Percentiles rank a stretch among this genome's conserved stretches.
Evolutionary conservation across 1,139 yeast species (phyloP).

Genomic region (Kodamaea ohmeri): DNA sequence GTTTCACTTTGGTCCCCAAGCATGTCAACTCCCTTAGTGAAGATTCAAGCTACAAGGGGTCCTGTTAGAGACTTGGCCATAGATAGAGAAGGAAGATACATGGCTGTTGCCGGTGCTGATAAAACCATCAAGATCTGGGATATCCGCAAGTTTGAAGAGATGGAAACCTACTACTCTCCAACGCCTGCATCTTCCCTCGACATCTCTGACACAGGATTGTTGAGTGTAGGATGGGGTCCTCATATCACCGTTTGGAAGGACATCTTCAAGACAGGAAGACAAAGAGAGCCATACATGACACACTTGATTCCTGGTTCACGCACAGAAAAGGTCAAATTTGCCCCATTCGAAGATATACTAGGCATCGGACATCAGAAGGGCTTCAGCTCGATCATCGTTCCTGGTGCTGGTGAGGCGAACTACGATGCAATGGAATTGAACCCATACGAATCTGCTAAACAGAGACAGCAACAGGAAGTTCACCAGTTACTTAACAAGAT

Average conservation of each 20-base stretch:
- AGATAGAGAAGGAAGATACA: conserved; percentile 89
- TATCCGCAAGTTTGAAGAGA: conserved; percentile 72
- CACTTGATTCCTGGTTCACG: conserved; percentile 80
- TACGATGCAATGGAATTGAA: conserved; percentile 91
- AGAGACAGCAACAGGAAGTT: conserved; percentile 92
- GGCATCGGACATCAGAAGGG: conserved; percentile 86
- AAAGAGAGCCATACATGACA: conserved; percentile 84
- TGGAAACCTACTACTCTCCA: conserved; percentile 75
- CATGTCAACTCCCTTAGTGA: conserved; percentile 81
- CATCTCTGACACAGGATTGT: conserved; percentile 83
- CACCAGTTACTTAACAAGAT: conserved; percentile 81
- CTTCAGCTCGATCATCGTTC: conserved; percentile 75
- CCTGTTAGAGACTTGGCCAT: conserved; percentile 84
- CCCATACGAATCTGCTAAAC: conserved; percentile 89
- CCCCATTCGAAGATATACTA: conserved; percentile 93
- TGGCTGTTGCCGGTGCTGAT: conserved; percentile 93
- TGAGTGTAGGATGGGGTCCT: conserved; percentile 92
- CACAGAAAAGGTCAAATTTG: conserved; percentile 65
- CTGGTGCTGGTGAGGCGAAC: conserved; percentile 98
- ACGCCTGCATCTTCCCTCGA: conserved; percentile 81
- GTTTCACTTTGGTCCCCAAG: conserved; percentile 94
- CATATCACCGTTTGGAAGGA: conserved; percentile 90
- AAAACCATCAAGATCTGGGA: conserved; percentile 90
- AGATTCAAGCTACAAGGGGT: conserved; percentile 77
- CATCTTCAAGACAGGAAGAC: conserved; percentile 51